Base-by-base conservation (phyloP, 192 early-diverging fungal genomes). In the Obelidium mucronatum region DNA sequence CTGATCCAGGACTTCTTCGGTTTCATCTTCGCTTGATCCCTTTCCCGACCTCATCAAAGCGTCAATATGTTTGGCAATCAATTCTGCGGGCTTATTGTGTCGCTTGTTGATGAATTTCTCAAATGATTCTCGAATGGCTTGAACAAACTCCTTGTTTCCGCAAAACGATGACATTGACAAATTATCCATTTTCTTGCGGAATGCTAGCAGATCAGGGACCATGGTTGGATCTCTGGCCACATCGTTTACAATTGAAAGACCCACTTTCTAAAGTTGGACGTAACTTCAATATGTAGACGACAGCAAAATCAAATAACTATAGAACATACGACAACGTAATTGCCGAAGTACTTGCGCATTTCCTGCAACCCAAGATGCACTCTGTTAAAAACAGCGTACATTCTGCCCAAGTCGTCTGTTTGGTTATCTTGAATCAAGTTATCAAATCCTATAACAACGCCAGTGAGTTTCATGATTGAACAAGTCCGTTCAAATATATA, bases 61-160 rank as follows among this genome's bases (percentile, higher is more conserved):
- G 79, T 99, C 96, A 58, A 99, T 92, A 81, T 92, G 96, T 48
- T 95, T 83, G 4, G 96, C 95, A 65, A 99, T 91, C 48, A 96
- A 87, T 81, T 99, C 97, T 5, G 97, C 92, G 0, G 96, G 93
- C 71, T 93, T 92, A 59, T 83, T 81, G 68, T 95, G 92, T 34
- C 86, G 67, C 52, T 87, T 78, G 81, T 99, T 97, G 60, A 98
- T 92, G 62, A 96, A 91, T 4, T 78, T 73, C 75, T 93, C 93
- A 84, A 97, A 96, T 15, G 95, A 90, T 63, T 90, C 89, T 56
- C 93, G 93, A 64, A 96, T 87, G 8, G 88, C 82, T 4, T 89
- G 88, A 67, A 90, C 88, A 77, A 99, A 95, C 0, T 83, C 73
- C 48, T 90, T 86, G 73, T 89, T 88, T 40, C 88, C 92, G 0